These are phyloP conservation scores for Aspergillus quadricinctus DNA, from an alignment of 2,329 filamentous ascomycete genomes.

Conservation along the genomic window DNA sequence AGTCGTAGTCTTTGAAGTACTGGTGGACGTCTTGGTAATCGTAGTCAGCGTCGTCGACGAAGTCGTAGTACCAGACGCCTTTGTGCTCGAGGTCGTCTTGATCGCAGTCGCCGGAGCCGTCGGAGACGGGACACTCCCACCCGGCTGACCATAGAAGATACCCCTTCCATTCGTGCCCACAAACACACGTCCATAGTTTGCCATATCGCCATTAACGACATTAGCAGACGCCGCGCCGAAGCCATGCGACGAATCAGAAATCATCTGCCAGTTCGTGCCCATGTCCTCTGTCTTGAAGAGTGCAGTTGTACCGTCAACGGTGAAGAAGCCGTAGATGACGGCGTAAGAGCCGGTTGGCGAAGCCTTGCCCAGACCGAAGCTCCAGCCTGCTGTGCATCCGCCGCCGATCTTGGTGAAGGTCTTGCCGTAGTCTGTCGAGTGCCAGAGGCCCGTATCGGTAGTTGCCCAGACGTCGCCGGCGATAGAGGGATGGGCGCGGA, in stretches of 20 bases:
- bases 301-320: conserved; percentile 17
- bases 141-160: conserved; percentile 26
- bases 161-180: conserved; percentile 33
- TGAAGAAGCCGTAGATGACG: conserved; percentile 25
- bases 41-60: not conserved
- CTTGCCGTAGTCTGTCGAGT: conserved; percentile 49
- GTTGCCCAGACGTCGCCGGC: conserved; percentile 20
- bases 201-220: conserved; percentile 22
- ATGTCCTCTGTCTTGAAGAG: conserved; percentile 24
- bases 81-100: not conserved
- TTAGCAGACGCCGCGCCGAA: conserved; percentile 24
- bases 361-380: conserved; percentile 22
- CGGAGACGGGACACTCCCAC: conserved; percentile 18
- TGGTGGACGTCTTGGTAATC: not conserved
- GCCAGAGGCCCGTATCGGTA: conserved; percentile 52
- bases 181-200: conserved; percentile 27
- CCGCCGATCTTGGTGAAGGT: conserved; percentile 41
- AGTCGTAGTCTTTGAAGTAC: not conserved
- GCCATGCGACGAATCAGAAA: conserved; percentile 23
- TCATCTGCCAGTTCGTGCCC: conserved; percentile 24
- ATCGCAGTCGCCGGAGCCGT: conserved; percentile 15
- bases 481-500: conserved; percentile 16
- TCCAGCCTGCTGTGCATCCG: conserved; percentile 13
- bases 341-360: conserved; percentile 13
- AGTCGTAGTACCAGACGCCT: not conserved